phyloP scores from a whole-genome alignment of 176 grass and related monocot species.

The Lolium rigidum region DNA sequence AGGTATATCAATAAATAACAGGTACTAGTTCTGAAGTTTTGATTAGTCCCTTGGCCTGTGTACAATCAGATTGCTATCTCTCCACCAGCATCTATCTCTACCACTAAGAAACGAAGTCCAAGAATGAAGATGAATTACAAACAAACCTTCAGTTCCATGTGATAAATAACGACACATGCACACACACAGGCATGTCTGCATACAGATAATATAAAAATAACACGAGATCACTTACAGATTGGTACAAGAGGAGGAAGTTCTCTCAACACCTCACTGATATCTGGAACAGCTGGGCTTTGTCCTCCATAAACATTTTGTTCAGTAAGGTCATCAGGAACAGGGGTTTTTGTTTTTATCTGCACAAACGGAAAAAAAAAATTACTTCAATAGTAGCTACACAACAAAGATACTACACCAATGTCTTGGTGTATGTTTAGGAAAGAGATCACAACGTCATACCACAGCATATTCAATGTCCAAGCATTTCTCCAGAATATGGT shows the following conservation, averaged over 20 bases:
- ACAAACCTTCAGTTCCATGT: slow-evolving; percentile 24
- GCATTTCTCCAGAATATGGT: slow-evolving; percentile 88
- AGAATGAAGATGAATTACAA: background rate
- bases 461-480: slow-evolving; percentile 90
- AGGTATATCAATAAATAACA: background rate
- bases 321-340: slow-evolving; percentile 72
- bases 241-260: slow-evolving; percentile 75
- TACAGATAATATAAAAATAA: slow-evolving; percentile 13
- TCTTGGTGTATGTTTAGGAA: slow-evolving; percentile 22
- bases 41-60: background rate
- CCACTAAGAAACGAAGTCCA: background rate
- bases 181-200: background rate
- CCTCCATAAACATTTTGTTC: slow-evolving; percentile 58
- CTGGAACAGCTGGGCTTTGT: slow-evolving; percentile 49
- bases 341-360: slow-evolving; percentile 68
- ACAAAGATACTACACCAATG: slow-evolving; percentile 5
- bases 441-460: slow-evolving; percentile 53
- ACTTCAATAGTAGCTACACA: slow-evolving; percentile 17
- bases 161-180: background rate
- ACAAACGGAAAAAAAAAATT: slow-evolving; percentile 8
- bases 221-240: slow-evolving; percentile 63
- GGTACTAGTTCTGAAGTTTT: background rate
- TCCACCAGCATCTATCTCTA: background rate
- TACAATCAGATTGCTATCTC: background rate
- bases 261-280: slow-evolving; percentile 59